Conservation (phyloP, 2,329 filamentous ascomycete genomes). For the Aspergillus fructus region DNA sequence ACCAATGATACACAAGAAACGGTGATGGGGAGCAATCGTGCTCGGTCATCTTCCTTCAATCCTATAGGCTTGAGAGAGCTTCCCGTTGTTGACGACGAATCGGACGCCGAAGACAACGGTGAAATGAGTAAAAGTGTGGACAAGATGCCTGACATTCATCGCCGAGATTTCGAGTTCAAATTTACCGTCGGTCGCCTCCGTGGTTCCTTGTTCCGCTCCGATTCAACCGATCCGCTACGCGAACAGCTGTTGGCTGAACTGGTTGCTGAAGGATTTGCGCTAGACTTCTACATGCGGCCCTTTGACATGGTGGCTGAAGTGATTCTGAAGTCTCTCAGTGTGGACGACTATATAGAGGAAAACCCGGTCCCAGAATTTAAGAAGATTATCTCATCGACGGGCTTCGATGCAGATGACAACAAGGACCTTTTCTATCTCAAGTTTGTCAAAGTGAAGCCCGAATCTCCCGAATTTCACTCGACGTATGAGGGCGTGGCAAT, state of each 20-base stretch:
- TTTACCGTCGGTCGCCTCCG: constrained; percentile 94
- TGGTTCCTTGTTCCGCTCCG: constrained; percentile 85
- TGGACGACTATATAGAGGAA: constrained; percentile 92
- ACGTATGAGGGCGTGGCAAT: constrained; percentile 92
- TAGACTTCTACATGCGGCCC: constrained; percentile 83
- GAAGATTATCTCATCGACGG: constrained; percentile 93
- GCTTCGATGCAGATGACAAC: constrained; percentile 65
- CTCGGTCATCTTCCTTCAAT: constrained; percentile 70
- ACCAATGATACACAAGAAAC: constrained; percentile 36
- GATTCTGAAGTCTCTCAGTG: constrained; percentile 76
- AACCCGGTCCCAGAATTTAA: constrained; percentile 88
- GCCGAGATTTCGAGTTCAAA: constrained; percentile 92
- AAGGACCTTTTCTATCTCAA: constrained; percentile 84
- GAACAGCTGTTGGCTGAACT: constrained; percentile 87
- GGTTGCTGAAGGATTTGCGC: constrained; percentile 81
- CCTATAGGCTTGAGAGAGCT: constrained; percentile 71
- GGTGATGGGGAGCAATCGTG: constrained; percentile 36
- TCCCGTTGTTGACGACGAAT: constrained; percentile 73
- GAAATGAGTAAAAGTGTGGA: constrained; percentile 49
- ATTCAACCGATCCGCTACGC: constrained; percentile 70
- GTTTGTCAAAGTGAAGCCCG: constrained; percentile 82
- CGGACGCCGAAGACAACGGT: constrained; percentile 61
- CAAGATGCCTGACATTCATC: constrained; percentile 70
- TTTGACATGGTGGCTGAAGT: constrained; percentile 95
- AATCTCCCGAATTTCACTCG: constrained; percentile 89